Percentiles rank a stretch among this genome's conserved stretches.
Evolutionary conservation across 192 early-diverging fungal genomes (phyloP).

Genomic region (Podila clonocystis): DNA sequence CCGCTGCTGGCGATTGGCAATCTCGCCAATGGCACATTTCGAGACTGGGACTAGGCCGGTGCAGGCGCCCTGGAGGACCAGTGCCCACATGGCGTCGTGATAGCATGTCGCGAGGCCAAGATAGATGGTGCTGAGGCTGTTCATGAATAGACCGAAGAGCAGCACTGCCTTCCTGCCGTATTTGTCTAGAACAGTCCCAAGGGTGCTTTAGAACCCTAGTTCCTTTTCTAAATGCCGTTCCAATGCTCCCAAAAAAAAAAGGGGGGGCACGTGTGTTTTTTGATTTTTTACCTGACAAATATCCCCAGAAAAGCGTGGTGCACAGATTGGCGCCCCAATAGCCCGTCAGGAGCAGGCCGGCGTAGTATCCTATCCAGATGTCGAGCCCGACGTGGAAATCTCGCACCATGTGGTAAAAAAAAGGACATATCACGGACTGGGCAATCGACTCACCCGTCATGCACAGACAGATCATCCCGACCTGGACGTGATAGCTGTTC

Average conservation of each 20-base stretch:
- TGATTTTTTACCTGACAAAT: conserved; percentile 27
- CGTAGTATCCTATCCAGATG: conserved; percentile 40
- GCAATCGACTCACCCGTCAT: conserved; percentile 25
- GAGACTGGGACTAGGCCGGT: conserved; percentile 26
- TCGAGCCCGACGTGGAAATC: conserved; percentile 31
- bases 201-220: too few relatives aligned
- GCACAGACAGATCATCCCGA: conserved; percentile 29
- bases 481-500: conserved; percentile 21
- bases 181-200: conserved; percentile 10
- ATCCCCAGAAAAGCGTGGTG: conserved; percentile 25
- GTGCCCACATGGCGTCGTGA: conserved; percentile 29
- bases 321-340: conserved; percentile 29
- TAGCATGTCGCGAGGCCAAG: conserved; percentile 19
- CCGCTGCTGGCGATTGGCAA: conserved; percentile 18
- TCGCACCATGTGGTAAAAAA: conserved; percentile 35
- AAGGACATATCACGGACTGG: conserved; percentile 30
- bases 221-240: too few relatives aligned
- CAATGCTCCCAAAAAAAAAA: too few relatives aligned
- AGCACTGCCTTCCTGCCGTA: conserved; percentile 28
- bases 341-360: conserved; percentile 26
- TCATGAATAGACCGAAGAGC: conserved; percentile 25
- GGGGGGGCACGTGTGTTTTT: not conserved
- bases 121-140: conserved; percentile 27
- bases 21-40: conserved; percentile 31
- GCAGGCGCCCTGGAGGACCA: conserved; percentile 24